Evolutionary conservation across 768 basidiomycete species (phyloP).

Genomic region (Boletus rubroflammeus): DNA sequence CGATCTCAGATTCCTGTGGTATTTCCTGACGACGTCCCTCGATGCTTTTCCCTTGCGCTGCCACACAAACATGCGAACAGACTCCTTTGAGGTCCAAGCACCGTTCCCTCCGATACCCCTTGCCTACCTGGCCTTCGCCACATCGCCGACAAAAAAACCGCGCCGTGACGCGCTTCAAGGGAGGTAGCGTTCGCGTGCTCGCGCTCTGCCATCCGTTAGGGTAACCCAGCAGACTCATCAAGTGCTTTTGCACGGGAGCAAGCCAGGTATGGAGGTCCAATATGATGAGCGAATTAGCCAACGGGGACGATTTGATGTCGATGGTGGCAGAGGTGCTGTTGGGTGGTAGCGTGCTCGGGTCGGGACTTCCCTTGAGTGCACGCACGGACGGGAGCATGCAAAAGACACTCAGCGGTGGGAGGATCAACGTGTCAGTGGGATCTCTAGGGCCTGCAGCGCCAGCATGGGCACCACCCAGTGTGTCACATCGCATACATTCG

Average conservation of each 20-base stretch:
- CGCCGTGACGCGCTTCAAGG: conserved; percentile 55
- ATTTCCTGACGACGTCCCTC: not conserved
- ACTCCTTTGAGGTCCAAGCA: conserved; percentile 57
- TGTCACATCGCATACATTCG: conserved; percentile 40
- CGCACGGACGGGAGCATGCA: conserved; percentile 45
- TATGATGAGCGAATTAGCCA: conserved; percentile 38
- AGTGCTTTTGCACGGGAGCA: conserved; percentile 37
- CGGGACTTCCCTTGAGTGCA: conserved; percentile 28
- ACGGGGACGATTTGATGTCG: conserved; percentile 24
- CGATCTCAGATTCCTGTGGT: not conserved
- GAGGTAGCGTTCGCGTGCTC: conserved; percentile 46
- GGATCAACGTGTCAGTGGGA: conserved; percentile 4
- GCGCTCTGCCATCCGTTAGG: conserved; percentile 47
- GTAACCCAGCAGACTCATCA: conserved; percentile 48
- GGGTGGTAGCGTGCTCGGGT: conserved; percentile 5
- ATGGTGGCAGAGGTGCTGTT: not conserved
- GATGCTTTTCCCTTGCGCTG: not conserved
- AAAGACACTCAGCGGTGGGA: conserved; percentile 50
- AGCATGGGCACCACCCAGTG: not conserved
- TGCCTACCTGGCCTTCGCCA: conserved; percentile 31
- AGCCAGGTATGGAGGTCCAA: conserved; percentile 50
- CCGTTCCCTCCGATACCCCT: conserved; percentile 35
- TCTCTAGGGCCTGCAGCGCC: not conserved
- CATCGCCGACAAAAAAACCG: conserved; percentile 59
- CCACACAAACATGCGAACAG: conserved; percentile 56